Evolutionary conservation across 2,329 filamentous ascomycete genomes (phyloP), one percentile per base, ranked within the genome.

Genomic region (Allantophomopsis lycopodina): DNA sequence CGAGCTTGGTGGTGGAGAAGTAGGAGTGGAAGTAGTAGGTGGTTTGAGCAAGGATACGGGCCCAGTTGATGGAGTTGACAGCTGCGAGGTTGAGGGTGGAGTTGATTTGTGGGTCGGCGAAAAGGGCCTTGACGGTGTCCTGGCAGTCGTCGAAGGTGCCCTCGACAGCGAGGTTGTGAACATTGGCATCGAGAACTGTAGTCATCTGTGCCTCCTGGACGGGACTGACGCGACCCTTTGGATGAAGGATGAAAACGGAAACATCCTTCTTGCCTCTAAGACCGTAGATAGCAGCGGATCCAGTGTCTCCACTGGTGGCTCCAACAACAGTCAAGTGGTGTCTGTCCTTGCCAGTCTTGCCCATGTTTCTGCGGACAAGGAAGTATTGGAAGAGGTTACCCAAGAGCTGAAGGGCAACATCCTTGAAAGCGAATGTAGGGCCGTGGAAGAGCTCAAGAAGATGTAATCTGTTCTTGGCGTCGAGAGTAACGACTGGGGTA

Each of bases 141-240:
- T 95, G 89, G 62, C 91, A 96, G 57, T 96, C 87, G 55, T 96
- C 89, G 57, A 96, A 96, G 0, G 86, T 93, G 42, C 89, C 91
- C 37, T 82, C 77, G 11, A 96, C 83, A 39, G 84, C 78, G 36
- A 96, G 65, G 60, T 94, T 94, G 69, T 95, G 86, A 28, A 96
- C 88, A 56, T 96, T 96, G 43, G 73, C 64, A 58, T 96, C 91
- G 32, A 86, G 66, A 20, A 91, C 83, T 0, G 89, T 95, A 1
- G 88, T 95, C 91, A 96, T 96, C 64, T 96, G 91, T 4, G 84
- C 83, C 61, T 96, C 86, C 60, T 96, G 91, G 42, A 96, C 83
- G 12, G 87, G 84, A 57, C 81, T 87, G 46, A 96, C 82, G 49
- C 86, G 83, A 45, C 87, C 89, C 60, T 91, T 84, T 18, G 91